phyloP scores from a whole-genome alignment of 2,329 filamentous ascomycete genomes.

The Rutstroemia sp. region DNA sequence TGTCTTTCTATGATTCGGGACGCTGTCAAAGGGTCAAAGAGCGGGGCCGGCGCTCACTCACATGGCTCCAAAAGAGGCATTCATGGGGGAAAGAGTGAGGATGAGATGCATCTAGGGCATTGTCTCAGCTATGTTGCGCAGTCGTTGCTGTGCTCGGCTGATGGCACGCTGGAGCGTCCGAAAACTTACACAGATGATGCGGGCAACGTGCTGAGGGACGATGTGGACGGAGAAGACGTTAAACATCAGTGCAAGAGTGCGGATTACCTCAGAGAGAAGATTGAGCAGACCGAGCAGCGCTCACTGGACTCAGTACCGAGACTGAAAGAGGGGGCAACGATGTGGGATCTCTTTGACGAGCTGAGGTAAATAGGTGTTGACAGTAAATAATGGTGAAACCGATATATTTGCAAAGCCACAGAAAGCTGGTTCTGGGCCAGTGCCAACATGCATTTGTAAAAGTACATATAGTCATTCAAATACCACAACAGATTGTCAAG shows the following conservation, averaged over 20 bases:
- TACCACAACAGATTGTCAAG: too few species aligned
- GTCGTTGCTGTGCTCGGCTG: neutral
- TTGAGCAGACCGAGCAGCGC: neutral
- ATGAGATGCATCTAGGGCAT: neutral
- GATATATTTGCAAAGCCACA: too few species aligned
- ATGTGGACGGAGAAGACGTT: neutral
- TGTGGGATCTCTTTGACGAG: too few species aligned
- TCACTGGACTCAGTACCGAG: neutral
- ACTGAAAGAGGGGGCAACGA: neutral
- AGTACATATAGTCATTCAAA: too few species aligned
- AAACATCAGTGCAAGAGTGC: neutral
- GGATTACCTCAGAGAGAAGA: neutral
- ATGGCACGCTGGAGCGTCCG: neutral
- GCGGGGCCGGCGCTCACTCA: neutral
- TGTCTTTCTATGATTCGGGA: neutral
- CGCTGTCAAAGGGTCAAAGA: neutral
- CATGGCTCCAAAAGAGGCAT: neutral
- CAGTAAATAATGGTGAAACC: too few species aligned
- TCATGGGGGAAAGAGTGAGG: neutral
- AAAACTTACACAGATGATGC: neutral
- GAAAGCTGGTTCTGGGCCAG: too few species aligned
- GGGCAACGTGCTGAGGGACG: neutral
- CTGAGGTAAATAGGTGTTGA: too few species aligned
- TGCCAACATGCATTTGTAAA: too few species aligned
- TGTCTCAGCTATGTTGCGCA: neutral